Percentiles rank a stretch among this genome's conserved stretches.
These are phyloP conservation scores for Ophiostoma piceae DNA, from an alignment of 2,329 filamentous ascomycete species.

Conservation along the genomic window DNA sequence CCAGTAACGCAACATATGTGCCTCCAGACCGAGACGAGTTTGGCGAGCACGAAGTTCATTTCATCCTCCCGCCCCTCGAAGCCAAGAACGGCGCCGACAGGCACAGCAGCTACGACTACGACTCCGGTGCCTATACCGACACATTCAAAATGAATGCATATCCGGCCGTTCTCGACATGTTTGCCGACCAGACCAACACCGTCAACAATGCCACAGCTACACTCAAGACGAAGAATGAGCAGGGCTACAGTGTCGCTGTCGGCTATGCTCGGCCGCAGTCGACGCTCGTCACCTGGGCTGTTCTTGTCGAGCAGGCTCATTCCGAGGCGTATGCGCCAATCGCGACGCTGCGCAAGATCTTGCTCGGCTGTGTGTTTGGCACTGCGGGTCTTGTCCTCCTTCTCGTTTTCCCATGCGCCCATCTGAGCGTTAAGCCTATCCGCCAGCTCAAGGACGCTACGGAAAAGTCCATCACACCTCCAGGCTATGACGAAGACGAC, in stretches of 20 bases:
- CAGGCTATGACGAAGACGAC: conserved; percentile 54
- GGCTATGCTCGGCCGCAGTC: conserved; percentile 69
- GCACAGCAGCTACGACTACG: conserved; percentile 43
- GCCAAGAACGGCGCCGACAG: conserved; percentile 40
- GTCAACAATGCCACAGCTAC: conserved; percentile 64
- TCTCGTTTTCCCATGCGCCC: conserved; percentile 71
- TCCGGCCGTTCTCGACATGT: conserved; percentile 57
- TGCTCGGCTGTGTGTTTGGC: conserved; percentile 79
- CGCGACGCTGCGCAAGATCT: conserved; percentile 66
- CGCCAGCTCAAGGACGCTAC: conserved; percentile 69
- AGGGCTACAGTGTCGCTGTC: conserved; percentile 64
- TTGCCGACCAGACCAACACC: conserved; percentile 45
- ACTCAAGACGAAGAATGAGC: conserved; percentile 68
- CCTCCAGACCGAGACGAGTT: conserved; percentile 38
- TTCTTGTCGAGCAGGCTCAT: conserved; percentile 72
- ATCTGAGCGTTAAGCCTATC: conserved; percentile 77
- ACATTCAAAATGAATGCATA: conserved; percentile 59
- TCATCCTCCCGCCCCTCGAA: conserved; percentile 53
- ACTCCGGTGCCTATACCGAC: conserved; percentile 39
- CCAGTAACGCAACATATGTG: conserved; percentile 44
- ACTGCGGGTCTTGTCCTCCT: conserved; percentile 68
- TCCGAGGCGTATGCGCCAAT: conserved; percentile 74
- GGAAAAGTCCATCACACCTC: conserved; percentile 63
- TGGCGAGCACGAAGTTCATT: conserved; percentile 47
- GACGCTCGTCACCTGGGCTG: conserved; percentile 70